A percentile compares a stretch with the other conserved stretches of the same genome.
Evolutionary conservation across 768 basidiomycete genomes (phyloP).

Genomic region (Sistotremastrum suecicum): DNA sequence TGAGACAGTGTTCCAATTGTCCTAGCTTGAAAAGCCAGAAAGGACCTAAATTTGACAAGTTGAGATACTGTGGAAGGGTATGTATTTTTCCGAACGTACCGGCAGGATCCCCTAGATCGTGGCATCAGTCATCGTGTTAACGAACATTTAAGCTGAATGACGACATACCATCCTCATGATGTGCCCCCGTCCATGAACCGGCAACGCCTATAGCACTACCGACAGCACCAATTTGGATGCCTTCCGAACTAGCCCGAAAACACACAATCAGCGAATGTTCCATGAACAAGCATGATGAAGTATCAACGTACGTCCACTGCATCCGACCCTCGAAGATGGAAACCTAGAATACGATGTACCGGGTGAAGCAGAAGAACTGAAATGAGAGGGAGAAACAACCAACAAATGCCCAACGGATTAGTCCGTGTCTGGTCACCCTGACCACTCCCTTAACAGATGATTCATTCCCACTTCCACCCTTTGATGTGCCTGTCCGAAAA

Average conservation of each 20-base stretch:
- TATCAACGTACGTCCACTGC: constrained; percentile 41
- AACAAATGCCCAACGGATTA: constrained; percentile 47
- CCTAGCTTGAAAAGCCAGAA: constrained; percentile 54
- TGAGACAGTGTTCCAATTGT: background rate
- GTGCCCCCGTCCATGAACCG: constrained; percentile 53
- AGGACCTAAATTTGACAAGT: constrained; percentile 29
- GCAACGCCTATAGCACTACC: constrained; percentile 53
- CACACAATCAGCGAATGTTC: background rate
- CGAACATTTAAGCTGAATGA: constrained; percentile 1
- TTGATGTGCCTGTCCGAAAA: constrained; percentile 22
- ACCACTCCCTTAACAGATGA: constrained; percentile 37
- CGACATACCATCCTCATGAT: constrained; percentile 37
- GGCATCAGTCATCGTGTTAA: background rate
- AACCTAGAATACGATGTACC: constrained; percentile 22
- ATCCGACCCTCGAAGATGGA: constrained; percentile 38
- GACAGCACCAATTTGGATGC: constrained; percentile 49
- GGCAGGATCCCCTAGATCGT: constrained; percentile 39
- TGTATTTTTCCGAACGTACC: constrained; percentile 26
- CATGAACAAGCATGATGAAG: constrained; percentile 1
- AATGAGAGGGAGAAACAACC: constrained; percentile 14
- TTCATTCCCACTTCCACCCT: constrained; percentile 26
- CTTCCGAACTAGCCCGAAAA: constrained; percentile 37
- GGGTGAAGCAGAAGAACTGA: constrained; percentile 1
- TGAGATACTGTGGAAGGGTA: background rate
- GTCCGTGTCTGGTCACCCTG: constrained; percentile 29